These are phyloP conservation scores for Nosema muscidifuracis DNA, from an alignment of 371 early-diverging fungal species.

Conservation along the genomic window DNA sequence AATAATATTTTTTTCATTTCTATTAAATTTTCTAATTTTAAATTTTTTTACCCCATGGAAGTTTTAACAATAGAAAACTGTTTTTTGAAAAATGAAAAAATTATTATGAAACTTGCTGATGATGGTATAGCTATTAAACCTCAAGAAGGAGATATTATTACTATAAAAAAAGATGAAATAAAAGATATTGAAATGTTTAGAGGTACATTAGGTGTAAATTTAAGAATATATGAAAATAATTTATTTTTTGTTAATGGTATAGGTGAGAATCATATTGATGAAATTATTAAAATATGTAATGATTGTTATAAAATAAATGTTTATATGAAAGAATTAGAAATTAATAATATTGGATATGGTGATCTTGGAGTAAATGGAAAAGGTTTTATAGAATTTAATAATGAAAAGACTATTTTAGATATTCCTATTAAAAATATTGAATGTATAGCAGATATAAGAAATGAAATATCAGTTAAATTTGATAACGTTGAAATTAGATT, in stretches of 20 bases:
- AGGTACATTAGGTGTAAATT: constrained; percentile 36
- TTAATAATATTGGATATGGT: constrained; percentile 41
- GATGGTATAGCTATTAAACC: constrained; percentile 59
- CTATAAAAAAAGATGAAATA: constrained; percentile 53
- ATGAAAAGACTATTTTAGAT: constrained; percentile 57
- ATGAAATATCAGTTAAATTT: constrained; percentile 53
- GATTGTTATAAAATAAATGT: constrained; percentile 51
- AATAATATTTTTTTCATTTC: no score
- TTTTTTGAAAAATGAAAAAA: constrained; percentile 19
- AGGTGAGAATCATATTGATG: constrained; percentile 36
- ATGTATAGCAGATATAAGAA: constrained; percentile 54
- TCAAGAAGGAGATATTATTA: constrained; percentile 23
- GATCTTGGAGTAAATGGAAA: constrained; percentile 44
- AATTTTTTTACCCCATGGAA: constrained; percentile 39
- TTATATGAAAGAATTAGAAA: constrained; percentile 54
- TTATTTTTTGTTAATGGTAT: constrained; percentile 52
- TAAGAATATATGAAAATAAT: constrained; percentile 44
- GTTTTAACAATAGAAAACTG: constrained; percentile 51
- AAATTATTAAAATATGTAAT: constrained; percentile 47
- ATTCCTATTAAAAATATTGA: constrained; percentile 58
- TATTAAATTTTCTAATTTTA: no score
- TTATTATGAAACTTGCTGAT: constrained; percentile 52
- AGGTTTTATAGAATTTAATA: constrained; percentile 51
- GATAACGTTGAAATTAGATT: constrained; percentile 47
- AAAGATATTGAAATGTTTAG: constrained; percentile 58